These are phyloP conservation scores for Saturnispora halmiae DNA, from an alignment of 805 yeast species.

Conservation along the genomic window DNA sequence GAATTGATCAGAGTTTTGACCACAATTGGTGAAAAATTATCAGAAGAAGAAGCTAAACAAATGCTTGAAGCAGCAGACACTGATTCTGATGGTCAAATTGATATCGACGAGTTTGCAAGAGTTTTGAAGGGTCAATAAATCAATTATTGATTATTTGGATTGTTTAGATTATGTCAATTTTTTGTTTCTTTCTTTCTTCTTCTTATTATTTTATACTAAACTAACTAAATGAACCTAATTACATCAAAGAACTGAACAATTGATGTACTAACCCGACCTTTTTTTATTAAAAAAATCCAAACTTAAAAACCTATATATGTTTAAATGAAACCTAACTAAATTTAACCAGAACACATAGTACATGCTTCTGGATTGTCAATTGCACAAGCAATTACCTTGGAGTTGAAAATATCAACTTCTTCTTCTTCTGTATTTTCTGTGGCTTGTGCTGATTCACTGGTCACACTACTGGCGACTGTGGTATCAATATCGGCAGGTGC, in stretches of 20 bases:
- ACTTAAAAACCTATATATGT: background rate
- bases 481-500: constrained; percentile 8
- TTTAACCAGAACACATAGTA: constrained; percentile 96
- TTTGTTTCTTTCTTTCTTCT: background rate
- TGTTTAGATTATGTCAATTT: background rate
- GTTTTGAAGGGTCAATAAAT: constrained; percentile 64
- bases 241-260: too few relatives aligned
- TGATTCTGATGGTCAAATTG: constrained; percentile 94
- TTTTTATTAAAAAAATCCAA: too few relatives aligned
- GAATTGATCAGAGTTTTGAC: constrained; percentile 95
- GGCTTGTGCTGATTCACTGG: constrained; percentile 10
- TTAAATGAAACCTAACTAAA: too few relatives aligned
- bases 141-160: background rate
- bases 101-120: constrained; percentile 92
- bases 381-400: constrained; percentile 93
- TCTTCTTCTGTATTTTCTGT: constrained; percentile 16
- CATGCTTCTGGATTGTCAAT: constrained; percentile 95
- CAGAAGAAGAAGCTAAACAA: constrained; percentile 95
- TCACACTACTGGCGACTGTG: constrained; percentile 6
- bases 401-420: constrained; percentile 79
- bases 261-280: too few relatives aligned
- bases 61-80: constrained; percentile 95
- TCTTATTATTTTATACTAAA: too few relatives aligned
- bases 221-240: too few relatives aligned
- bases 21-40: constrained; percentile 91